phyloP scores from a whole-genome alignment of 805 yeast genomes.

The Millerozyma acaciae region DNA sequence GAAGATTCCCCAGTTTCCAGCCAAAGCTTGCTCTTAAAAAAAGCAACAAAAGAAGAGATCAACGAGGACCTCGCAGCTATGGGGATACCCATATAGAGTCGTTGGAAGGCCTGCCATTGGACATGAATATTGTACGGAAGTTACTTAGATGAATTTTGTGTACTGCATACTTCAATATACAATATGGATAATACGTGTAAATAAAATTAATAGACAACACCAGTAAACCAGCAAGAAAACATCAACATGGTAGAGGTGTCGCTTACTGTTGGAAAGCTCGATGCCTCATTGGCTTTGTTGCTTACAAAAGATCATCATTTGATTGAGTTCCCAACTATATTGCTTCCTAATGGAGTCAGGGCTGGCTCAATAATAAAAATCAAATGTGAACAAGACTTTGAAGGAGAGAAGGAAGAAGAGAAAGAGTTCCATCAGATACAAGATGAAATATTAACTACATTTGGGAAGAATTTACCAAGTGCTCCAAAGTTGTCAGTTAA shows the following conservation, averaged over 20 bases:
- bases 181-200: too few relatives aligned
- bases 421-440: slow-evolving; percentile 62
- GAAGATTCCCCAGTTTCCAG: slow-evolving; percentile 16
- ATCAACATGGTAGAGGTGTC: slow-evolving; percentile 76
- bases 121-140: too few relatives aligned
- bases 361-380: slow-evolving; percentile 92
- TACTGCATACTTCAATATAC: too few relatives aligned
- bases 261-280: slow-evolving; percentile 91
- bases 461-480: slow-evolving; percentile 70
- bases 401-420: slow-evolving; percentile 59
- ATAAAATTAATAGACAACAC: too few relatives aligned
- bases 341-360: slow-evolving; percentile 82
- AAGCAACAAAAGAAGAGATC: slow-evolving; percentile 69
- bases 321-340: slow-evolving; percentile 93
- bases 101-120: too few relatives aligned
- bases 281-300: slow-evolving; percentile 88
- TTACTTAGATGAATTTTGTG: too few relatives aligned
- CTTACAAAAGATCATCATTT: slow-evolving; percentile 90
- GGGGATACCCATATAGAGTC: slow-evolving; percentile 39
- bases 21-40: slow-evolving; percentile 42
- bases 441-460: slow-evolving; percentile 64
- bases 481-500: slow-evolving; percentile 64
- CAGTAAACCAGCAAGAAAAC: slow-evolving; percentile 1
- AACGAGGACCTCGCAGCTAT: slow-evolving; percentile 67
- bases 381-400: slow-evolving; percentile 72